Evolutionary conservation across 2,329 filamentous ascomycete genomes (phyloP).

Genomic region (Fonsecaea monophora): DNA sequence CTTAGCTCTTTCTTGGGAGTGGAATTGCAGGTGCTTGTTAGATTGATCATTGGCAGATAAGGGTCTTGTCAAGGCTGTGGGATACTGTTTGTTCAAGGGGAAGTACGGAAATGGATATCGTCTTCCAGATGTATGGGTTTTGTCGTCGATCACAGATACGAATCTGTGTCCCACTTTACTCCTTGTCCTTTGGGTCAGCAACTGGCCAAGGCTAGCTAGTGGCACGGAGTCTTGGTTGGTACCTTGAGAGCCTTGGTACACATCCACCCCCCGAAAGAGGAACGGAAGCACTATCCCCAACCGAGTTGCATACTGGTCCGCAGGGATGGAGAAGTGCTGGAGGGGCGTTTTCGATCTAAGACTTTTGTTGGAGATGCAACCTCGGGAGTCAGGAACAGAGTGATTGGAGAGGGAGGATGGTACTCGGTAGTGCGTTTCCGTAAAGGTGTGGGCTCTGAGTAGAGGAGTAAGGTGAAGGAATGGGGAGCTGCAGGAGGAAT

Average conservation of each 20-base stretch:
- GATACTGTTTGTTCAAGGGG: conserved; percentile 1
- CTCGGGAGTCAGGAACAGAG: conserved; percentile 11
- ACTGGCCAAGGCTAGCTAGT: background rate
- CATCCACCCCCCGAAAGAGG: background rate
- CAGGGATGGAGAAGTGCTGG: background rate
- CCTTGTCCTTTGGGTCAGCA: background rate
- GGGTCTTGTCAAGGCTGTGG: background rate
- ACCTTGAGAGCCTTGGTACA: background rate
- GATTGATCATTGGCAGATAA: conserved; percentile 1
- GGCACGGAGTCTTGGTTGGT: background rate
- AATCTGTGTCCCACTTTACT: background rate
- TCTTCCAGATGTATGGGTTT: background rate
- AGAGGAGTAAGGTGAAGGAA: background rate
- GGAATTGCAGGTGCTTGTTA: background rate
- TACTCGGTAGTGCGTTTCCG: background rate
- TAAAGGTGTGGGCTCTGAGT: background rate
- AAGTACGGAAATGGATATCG: conserved; percentile 5
- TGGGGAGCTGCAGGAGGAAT: conserved; percentile 5
- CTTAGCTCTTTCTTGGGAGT: background rate
- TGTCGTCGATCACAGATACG: background rate
- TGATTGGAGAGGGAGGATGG: conserved; percentile 9
- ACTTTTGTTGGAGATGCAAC: conserved; percentile 6
- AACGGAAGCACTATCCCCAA: background rate
- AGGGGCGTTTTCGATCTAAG: background rate
- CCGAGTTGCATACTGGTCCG: background rate